Evolutionary conservation across 148 eudicot species (phyloP).

Genomic region (Polygonum maritimum): DNA sequence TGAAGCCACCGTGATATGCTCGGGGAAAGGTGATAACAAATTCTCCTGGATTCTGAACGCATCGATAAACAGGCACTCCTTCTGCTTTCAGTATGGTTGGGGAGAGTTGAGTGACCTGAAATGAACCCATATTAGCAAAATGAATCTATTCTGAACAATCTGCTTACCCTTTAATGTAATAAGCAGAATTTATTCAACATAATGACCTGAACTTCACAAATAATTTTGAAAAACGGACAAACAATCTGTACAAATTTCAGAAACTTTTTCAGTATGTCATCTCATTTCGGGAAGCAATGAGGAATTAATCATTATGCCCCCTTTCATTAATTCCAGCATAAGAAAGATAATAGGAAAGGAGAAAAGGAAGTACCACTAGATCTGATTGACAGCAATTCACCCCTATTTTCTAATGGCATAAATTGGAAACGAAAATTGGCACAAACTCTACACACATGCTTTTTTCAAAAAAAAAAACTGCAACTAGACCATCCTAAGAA

Average conservation of each 20-base stretch:
- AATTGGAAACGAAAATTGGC: neutral
- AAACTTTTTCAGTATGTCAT: neutral
- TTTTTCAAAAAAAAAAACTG: neutral
- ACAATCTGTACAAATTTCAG: neutral
- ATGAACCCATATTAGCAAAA: conserved; percentile 11
- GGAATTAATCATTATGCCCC: neutral
- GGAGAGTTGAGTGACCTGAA: conserved; percentile 91
- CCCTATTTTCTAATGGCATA: neutral
- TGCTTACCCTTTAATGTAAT: neutral
- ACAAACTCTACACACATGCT: neutral
- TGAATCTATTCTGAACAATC: neutral
- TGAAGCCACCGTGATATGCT: conserved; percentile 97
- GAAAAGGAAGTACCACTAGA: neutral
- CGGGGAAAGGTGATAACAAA: conserved; percentile 93
- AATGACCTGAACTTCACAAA: neutral
- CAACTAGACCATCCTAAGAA: neutral
- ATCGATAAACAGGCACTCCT: conserved; percentile 89
- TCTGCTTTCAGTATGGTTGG: conserved; percentile 73
- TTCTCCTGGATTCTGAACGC: conserved; percentile 85
- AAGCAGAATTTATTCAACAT: neutral
- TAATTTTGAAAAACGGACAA: neutral
- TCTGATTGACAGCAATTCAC: neutral
- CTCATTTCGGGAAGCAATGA: neutral
- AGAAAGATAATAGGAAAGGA: neutral
- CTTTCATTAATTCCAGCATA: neutral